phyloP scores from a whole-genome alignment of 371 early-diverging fungal genomes.

The Dichotomocladium elegans region DNA sequence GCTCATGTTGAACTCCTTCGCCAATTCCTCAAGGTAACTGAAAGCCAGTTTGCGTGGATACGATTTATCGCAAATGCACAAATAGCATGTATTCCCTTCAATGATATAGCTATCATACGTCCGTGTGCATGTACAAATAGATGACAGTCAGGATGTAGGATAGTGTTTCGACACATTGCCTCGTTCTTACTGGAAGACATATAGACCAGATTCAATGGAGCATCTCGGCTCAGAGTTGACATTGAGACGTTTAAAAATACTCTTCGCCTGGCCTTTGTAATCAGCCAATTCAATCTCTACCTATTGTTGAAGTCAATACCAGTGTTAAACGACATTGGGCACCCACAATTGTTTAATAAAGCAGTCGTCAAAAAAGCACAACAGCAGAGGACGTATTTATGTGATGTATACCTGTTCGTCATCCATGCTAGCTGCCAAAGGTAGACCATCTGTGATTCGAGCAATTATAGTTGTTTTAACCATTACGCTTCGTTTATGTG shows the following conservation, averaged over 20 bases:
- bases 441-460: slow-evolving; percentile 91
- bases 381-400: neutral
- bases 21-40: slow-evolving; percentile 89
- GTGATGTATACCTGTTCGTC: slow-evolving; percentile 81
- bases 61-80: slow-evolving; percentile 90
- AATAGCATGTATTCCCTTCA: slow-evolving; percentile 89
- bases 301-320: slow-evolving; percentile 17
- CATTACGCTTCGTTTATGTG: too few species aligned
- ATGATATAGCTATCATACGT: slow-evolving; percentile 95
- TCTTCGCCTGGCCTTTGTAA: slow-evolving; percentile 92
- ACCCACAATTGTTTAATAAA: neutral
- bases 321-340: neutral
- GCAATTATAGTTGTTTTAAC: slow-evolving; percentile 94
- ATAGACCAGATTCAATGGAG: slow-evolving; percentile 91
- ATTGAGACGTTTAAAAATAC: slow-evolving; percentile 81
- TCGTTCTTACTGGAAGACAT: slow-evolving; percentile 88
- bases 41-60: slow-evolving; percentile 96
- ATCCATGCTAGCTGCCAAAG: slow-evolving; percentile 95
- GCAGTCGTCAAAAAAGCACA: neutral
- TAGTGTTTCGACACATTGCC: too few species aligned
- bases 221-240: slow-evolving; percentile 87
- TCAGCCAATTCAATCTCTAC: slow-evolving; percentile 81
- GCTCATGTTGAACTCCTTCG: slow-evolving; percentile 89
- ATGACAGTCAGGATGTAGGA: too few species aligned
- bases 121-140: too few species aligned